Evolutionary conservation across 1,284 basidiomycete genomes (phyloP).

Genomic region (Sporisorium reilianum): DNA sequence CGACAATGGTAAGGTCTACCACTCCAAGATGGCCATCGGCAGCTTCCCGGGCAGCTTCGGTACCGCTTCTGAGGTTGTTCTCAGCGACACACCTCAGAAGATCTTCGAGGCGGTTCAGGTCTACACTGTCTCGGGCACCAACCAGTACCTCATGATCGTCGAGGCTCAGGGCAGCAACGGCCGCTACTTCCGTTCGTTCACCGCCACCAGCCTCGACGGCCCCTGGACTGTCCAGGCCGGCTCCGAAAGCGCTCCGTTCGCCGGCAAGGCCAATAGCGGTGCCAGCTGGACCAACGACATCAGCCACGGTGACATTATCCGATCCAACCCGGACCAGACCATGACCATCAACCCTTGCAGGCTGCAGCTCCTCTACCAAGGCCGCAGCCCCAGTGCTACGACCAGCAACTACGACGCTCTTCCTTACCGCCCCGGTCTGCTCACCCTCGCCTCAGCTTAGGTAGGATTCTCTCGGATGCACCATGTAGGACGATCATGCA

Average conservation of each 20-base stretch:
- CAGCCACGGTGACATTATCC: constrained; percentile 40
- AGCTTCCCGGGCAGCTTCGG: constrained; percentile 27
- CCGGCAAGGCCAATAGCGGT: constrained; percentile 36
- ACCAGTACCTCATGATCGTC: constrained; percentile 43
- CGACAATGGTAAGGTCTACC: constrained; percentile 44
- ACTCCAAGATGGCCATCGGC: constrained; percentile 28
- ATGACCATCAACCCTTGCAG: constrained; percentile 36
- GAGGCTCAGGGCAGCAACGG: constrained; percentile 25
- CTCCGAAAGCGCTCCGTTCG: constrained; percentile 35
- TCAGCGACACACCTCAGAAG: constrained; percentile 21
- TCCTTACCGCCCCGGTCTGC: constrained; percentile 40
- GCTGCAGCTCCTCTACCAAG: constrained; percentile 36
- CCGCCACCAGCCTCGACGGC: constrained; percentile 24
- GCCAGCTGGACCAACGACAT: constrained; percentile 38
- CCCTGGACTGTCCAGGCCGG: constrained; percentile 30
- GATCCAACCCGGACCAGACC: constrained; percentile 36
- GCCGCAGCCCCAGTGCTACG: constrained; percentile 6
- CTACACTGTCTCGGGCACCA: constrained; percentile 32
- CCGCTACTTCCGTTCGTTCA: constrained; percentile 41
- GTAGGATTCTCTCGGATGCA: neutral
- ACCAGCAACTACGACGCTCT: constrained; percentile 18
- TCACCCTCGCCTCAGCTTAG: constrained; percentile 14
- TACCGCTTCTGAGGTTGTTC: constrained; percentile 21
- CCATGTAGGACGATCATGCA: neutral
- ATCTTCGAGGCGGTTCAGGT: constrained; percentile 39